phyloP scores from a whole-genome alignment of 108 stramenopile genomes.

The Nitzschia palea region DNA sequence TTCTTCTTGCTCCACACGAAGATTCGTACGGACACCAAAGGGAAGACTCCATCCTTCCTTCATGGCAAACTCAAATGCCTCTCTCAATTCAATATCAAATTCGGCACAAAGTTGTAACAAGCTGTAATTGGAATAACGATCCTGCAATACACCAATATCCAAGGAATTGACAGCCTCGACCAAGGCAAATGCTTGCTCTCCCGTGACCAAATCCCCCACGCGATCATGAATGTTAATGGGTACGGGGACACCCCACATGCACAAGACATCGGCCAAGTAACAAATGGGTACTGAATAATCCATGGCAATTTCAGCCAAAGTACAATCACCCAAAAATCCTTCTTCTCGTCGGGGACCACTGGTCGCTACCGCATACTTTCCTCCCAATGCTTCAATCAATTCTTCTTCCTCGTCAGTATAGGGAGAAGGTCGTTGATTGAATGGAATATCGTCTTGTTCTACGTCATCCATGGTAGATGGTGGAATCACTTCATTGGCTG shows the following conservation, averaged over 20 bases:
- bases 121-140: slow-evolving; percentile 72
- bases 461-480: slow-evolving; percentile 6
- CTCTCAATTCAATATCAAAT: slow-evolving; percentile 72
- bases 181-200: slow-evolving; percentile 86
- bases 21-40: slow-evolving; percentile 80
- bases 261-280: slow-evolving; percentile 83
- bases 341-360: slow-evolving; percentile 50
- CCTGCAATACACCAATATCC: slow-evolving; percentile 71
- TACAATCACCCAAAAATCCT: slow-evolving; percentile 83
- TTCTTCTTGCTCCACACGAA: slow-evolving; percentile 83
- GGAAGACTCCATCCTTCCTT: slow-evolving; percentile 85
- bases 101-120: slow-evolving; percentile 62
- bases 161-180: slow-evolving; percentile 83
- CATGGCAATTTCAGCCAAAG: slow-evolving; percentile 68
- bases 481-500: slow-evolving; percentile 23
- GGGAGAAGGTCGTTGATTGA: slow-evolving; percentile 21
- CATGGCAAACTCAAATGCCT: slow-evolving; percentile 79
- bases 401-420: slow-evolving; percentile 81
- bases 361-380: slow-evolving; percentile 27
- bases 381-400: slow-evolving; percentile 69
- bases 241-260: slow-evolving; percentile 75
- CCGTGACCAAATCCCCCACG: slow-evolving; percentile 87
- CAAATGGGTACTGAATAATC: slow-evolving; percentile 81
- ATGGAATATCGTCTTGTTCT: not conserved
- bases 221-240: slow-evolving; percentile 70